Evolutionary conservation across 2,329 filamentous ascomycete genomes (phyloP).

Genomic region (Colletotrichum tropicale): DNA sequence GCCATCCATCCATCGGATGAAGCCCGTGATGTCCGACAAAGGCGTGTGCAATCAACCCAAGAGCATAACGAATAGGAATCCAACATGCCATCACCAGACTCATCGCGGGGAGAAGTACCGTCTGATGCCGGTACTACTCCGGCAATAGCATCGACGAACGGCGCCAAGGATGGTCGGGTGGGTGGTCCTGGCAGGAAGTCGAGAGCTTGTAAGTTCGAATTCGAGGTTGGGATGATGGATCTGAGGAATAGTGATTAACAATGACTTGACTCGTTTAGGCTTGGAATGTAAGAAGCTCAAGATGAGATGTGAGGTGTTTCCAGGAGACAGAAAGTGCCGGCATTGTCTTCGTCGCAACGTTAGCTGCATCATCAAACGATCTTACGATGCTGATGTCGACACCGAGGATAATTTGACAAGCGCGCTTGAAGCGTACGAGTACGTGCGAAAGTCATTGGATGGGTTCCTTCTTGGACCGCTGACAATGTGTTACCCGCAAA

Average conservation of each 20-base stretch:
- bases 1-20: not conserved
- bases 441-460: rapidly evolving
- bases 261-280: not conserved
- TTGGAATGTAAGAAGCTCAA: slow-evolving; percentile 8
- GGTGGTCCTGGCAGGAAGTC: not conserved
- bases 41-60: not conserved
- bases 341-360: not conserved
- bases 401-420: not conserved
- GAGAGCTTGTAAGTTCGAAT: not conserved
- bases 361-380: not conserved
- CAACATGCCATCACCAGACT: not conserved
- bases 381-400: not conserved
- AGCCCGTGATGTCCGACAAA: not conserved
- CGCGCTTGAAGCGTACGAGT: not conserved
- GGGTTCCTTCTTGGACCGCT: rapidly evolving
- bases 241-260: not conserved
- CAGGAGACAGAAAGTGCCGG: not conserved
- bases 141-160: not conserved
- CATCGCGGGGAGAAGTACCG: not conserved
- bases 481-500: not conserved
- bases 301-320: slow-evolving; percentile 2
- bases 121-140: not conserved
- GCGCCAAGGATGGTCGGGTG: not conserved
- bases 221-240: not conserved
- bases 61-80: not conserved